phyloP scores from a whole-genome alignment of 2,329 filamentous ascomycete genomes.

The Sarocladiaceae sp. region DNA sequence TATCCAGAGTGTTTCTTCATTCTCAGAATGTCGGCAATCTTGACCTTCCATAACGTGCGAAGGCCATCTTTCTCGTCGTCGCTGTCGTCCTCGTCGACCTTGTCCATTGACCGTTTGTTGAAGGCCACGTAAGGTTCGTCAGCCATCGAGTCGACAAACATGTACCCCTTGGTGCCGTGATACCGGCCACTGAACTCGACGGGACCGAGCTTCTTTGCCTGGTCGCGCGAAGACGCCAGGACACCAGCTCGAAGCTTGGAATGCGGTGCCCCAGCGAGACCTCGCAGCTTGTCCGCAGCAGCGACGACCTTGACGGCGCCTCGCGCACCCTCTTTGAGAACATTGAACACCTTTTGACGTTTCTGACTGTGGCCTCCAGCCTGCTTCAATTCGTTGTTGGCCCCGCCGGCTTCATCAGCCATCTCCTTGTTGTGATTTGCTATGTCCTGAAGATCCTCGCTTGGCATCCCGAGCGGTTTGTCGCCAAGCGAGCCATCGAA shows the following conservation, averaged over 20 bases:
- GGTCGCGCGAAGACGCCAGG: background rate
- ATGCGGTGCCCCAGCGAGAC: slow-evolving; percentile 49
- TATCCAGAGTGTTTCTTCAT: slow-evolving; percentile 73
- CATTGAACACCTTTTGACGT: slow-evolving; percentile 41
- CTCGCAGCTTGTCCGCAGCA: slow-evolving; percentile 64
- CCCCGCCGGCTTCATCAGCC: slow-evolving; percentile 16
- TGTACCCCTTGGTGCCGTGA: slow-evolving; percentile 58
- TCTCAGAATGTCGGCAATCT: slow-evolving; percentile 64
- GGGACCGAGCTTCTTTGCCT: slow-evolving; percentile 50
- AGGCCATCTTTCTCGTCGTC: background rate
- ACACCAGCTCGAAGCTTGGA: slow-evolving; percentile 53
- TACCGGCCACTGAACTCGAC: slow-evolving; percentile 67
- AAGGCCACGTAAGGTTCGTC: slow-evolving; percentile 10
- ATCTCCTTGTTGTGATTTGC: slow-evolving; percentile 37
- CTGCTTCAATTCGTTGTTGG: slow-evolving; percentile 44
- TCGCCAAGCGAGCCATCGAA: slow-evolving; percentile 16
- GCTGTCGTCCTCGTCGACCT: slow-evolving; percentile 23
- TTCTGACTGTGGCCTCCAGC: slow-evolving; percentile 34
- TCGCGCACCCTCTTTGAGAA: slow-evolving; percentile 64
- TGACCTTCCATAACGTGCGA: slow-evolving; percentile 63
- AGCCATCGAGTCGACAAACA: slow-evolving; percentile 12
- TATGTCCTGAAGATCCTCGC: slow-evolving; percentile 58
- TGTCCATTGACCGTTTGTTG: background rate
- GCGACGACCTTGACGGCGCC: slow-evolving; percentile 65
- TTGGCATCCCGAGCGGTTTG: slow-evolving; percentile 8